Evolutionary conservation across 176 grass and related monocot genomes (phyloP), one percentile per base, ranked within the genome.

Genomic region (Hsuehochloa calcarea): DNA sequence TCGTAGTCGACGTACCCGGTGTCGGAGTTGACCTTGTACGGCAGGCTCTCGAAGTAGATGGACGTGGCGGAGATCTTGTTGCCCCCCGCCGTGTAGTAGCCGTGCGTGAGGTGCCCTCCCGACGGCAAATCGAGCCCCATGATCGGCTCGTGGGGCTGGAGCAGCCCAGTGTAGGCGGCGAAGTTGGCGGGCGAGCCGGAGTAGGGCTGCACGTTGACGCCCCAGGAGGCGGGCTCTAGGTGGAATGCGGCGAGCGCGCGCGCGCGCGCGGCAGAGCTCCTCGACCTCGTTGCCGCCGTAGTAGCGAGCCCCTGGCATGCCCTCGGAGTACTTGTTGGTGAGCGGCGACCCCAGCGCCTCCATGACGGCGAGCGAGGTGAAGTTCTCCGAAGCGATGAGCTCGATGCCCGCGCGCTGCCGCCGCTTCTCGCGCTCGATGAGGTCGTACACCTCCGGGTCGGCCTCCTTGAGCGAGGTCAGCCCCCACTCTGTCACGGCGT

Each of bases 261-360:
- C n/a, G n/a, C n/a, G 85, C 4, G 80, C 82, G 58, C 82, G 82
- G 77, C 93, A 95, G 72, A 92, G 76, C 68, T 84, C 46, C 85
- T 95, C 93, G 26, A 90, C 54, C 84, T 86, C 85, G 83, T 95
- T 95, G 38, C 93, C 93, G n/a, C 90, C 85, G 47, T 92, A 92
- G 70, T 95, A 95, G 52, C 93, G 85, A 13, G 90, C 83, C 10
- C 90, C 85, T 0, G 90, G 88, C 38, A 90, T 76, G 12, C 93
- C 93, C 87, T 95, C 90, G 54, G 90, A 92, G 64, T 95, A 95
- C 85, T 92, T 95, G 88, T 95, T 92, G 4, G 93, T 95, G 27
- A 95, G 85, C 56, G 85, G 88, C 38, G 86, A 87, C 0, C 93
- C 93, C 8, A 95, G 79, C 10, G 90, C 93, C 66, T 95, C 82